Evolutionary conservation across 1,139 yeast species (phyloP).

Genomic region (Nadsonia starkeyi-henricii): DNA sequence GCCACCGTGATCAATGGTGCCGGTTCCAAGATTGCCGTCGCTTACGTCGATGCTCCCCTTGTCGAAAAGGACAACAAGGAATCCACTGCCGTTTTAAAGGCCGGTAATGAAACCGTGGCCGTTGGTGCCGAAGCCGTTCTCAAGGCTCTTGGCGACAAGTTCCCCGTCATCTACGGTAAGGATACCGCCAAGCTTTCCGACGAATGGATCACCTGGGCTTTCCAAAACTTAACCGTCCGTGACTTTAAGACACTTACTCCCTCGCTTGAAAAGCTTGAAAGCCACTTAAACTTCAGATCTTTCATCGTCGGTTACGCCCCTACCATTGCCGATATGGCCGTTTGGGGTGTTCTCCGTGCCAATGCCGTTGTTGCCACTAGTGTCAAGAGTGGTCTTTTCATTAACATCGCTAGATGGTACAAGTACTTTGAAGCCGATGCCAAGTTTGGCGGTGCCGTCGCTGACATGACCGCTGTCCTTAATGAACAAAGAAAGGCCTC

Average conservation of each 20-base stretch:
- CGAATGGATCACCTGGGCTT: conserved; percentile 58
- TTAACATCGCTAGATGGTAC: conserved; percentile 91
- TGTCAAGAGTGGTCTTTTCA: conserved; percentile 68
- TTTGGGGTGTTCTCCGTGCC: conserved; percentile 90
- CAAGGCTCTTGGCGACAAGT: conserved; percentile 24
- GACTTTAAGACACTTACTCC: conserved; percentile 76
- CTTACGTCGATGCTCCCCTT: conserved; percentile 32
- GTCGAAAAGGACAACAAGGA: conserved; percentile 39
- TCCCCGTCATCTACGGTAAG: conserved; percentile 13
- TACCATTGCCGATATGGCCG: conserved; percentile 68
- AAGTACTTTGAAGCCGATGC: conserved; percentile 53
- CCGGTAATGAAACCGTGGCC: conserved; percentile 17
- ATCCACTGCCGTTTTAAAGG: conserved; percentile 22
- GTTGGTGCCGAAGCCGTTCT: conserved; percentile 17
- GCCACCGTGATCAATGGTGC: conserved; percentile 55
- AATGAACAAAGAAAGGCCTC: conserved; percentile 62
- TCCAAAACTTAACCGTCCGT: conserved; percentile 56
- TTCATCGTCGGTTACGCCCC: conserved; percentile 53
- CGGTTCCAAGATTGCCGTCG: conserved; percentile 36
- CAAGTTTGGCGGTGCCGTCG: conserved; percentile 58
- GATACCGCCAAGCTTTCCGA: conserved; percentile 8
- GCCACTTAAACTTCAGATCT: conserved; percentile 75
- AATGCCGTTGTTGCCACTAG: conserved; percentile 87
- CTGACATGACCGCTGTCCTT: conserved; percentile 49
- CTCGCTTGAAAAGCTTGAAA: conserved; percentile 67